Evolutionary conservation across 2,329 filamentous ascomycete genomes (phyloP).

Genomic region (Hymenoscyphus infarciens): DNA sequence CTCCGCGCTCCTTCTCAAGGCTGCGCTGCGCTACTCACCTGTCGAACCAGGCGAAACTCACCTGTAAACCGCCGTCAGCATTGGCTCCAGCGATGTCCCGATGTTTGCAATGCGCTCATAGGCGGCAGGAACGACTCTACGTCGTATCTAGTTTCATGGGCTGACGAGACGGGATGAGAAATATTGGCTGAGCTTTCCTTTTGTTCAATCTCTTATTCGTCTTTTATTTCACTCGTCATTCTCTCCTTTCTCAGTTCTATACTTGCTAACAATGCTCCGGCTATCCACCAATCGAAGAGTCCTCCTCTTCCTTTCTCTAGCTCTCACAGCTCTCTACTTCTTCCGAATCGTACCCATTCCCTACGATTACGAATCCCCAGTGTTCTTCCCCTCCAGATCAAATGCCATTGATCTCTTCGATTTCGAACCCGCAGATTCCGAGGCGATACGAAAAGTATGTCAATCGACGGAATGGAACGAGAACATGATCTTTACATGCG

Average conservation of each 20-base stretch:
- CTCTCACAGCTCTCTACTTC: background rate
- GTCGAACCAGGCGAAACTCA: no score
- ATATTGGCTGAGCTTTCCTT: background rate
- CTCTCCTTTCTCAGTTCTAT: background rate
- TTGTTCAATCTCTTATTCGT: background rate
- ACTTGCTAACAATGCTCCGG: background rate
- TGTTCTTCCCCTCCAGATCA: background rate
- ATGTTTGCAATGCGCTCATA: no score
- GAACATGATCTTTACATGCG: conserved; percentile 29
- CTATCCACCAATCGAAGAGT: background rate
- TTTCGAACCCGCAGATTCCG: conserved; percentile 23
- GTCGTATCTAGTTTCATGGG: no score
- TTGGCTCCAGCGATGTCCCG: no score
- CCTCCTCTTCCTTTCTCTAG: no score
- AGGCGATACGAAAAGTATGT: conserved; percentile 26
- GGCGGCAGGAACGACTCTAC: no score
- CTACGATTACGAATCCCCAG: background rate
- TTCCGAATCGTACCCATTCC: background rate
- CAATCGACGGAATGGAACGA: conserved; percentile 27
- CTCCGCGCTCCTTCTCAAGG: no score
- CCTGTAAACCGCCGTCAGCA: no score
- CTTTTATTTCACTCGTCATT: background rate
- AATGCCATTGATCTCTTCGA: conserved; percentile 24
- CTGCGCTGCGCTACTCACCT: no score
- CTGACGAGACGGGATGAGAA: no score